Evolutionary conservation across 2,329 filamentous ascomycete species (phyloP).

Genomic region (Dichotomopilus funicola): DNA sequence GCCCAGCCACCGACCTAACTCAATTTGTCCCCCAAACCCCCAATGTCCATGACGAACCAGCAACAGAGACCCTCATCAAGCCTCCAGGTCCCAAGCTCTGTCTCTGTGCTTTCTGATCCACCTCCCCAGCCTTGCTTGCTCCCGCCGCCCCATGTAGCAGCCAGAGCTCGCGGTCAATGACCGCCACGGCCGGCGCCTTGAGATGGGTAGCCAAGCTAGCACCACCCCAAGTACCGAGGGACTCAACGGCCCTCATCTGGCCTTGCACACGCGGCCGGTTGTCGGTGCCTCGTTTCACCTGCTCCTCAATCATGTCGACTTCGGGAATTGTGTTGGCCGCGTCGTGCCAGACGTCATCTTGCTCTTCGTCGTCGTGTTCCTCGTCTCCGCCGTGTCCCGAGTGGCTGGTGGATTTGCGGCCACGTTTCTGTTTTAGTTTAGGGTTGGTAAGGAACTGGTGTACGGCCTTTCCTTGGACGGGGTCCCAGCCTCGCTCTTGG

Average conservation of each 20-base stretch:
- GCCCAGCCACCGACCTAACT: slow-evolving; percentile 1
- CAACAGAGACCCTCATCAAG: slow-evolving; percentile 35
- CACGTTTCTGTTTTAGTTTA: slow-evolving; percentile 33
- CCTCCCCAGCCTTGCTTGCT: slow-evolving; percentile 52
- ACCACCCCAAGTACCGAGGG: slow-evolving; percentile 67
- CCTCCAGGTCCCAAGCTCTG: slow-evolving; percentile 58
- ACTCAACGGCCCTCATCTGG: slow-evolving; percentile 58
- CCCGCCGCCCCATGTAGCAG: slow-evolving; percentile 58
- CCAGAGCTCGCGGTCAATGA: slow-evolving; percentile 67
- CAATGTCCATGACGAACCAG: slow-evolving; percentile 52
- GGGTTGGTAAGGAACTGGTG: slow-evolving; percentile 45
- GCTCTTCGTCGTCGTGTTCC: slow-evolving; percentile 27
- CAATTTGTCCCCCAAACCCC: slow-evolving; percentile 53
- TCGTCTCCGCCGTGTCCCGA: slow-evolving; percentile 14
- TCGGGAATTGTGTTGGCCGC: slow-evolving; percentile 43
- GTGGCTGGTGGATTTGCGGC: slow-evolving; percentile 21
- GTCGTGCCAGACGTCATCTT: slow-evolving; percentile 32
- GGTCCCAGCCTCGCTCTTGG: slow-evolving; percentile 66
- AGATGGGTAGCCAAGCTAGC: slow-evolving; percentile 64
- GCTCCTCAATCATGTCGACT: slow-evolving; percentile 51
- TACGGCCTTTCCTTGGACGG: slow-evolving; percentile 63
- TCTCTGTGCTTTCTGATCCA: slow-evolving; percentile 51
- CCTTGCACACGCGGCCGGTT: slow-evolving; percentile 44
- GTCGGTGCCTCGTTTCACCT: slow-evolving; percentile 42
- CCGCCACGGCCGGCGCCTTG: slow-evolving; percentile 61